Evolutionary conservation across 208 protist genomes (phyloP).

Genomic region (Leishmania major): DNA sequence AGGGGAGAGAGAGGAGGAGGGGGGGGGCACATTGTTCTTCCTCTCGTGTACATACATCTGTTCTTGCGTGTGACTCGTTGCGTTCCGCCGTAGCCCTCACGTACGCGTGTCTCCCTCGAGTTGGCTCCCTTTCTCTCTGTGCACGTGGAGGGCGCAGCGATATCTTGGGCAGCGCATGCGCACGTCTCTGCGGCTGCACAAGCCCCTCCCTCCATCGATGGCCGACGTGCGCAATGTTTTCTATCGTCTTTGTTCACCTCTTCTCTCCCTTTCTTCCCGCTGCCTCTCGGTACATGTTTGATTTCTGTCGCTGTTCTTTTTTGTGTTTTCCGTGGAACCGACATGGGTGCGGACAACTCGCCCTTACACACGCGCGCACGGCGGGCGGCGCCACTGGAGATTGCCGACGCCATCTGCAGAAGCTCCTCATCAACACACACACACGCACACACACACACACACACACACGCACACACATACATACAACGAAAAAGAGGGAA

Average conservation of each 20-base stretch:
- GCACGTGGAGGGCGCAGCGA: not conserved
- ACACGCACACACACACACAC: not conserved
- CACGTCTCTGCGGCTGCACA: not conserved
- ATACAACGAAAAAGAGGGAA: not conserved
- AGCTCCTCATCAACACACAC: not conserved
- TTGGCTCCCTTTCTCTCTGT: not conserved
- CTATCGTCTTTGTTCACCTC: not conserved
- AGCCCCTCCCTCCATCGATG: not conserved
- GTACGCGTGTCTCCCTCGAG: not conserved
- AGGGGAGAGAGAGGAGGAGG: no score
- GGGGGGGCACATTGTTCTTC: not conserved
- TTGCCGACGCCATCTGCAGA: not conserved
- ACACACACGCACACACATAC: not conserved
- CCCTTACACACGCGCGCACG: constrained; percentile 10
- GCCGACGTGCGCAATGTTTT: not conserved
- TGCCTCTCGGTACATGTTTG: not conserved
- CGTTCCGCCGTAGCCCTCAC: not conserved
- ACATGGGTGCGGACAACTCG: no score
- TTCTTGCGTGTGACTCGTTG: not conserved
- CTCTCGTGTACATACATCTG: not conserved
- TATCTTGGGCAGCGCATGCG: not conserved
- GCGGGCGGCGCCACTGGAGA: not conserved
- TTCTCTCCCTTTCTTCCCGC: not conserved
- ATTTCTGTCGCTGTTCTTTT: not conserved
- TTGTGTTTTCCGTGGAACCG: not conserved